A percentile compares a stretch with the other conserved stretches of the same genome.
These are phyloP conservation scores for Dictyostelium intermedium DNA, from an alignment of 78 protist species.

Conservation along the genomic window DNA sequence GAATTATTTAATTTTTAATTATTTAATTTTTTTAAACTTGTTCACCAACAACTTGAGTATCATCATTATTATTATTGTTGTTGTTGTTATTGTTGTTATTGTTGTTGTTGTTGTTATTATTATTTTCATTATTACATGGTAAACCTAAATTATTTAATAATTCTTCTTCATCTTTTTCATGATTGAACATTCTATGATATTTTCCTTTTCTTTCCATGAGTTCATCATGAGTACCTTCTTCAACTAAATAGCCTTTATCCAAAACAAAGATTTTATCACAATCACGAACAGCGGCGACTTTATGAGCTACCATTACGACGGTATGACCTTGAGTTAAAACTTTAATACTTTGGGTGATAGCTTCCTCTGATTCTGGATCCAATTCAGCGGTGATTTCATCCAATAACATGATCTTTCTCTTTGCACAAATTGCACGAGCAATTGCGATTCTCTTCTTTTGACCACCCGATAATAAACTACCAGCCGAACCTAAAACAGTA, in stretches of 20 bases:
- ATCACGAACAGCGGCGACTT: constrained; percentile 87
- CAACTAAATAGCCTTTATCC: constrained; percentile 83
- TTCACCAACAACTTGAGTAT: not conserved
- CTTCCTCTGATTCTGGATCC: constrained; percentile 92
- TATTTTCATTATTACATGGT: not conserved
- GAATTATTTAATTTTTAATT: too few species aligned
- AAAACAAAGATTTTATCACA: constrained; percentile 89
- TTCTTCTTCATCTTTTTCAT: constrained; percentile 17
- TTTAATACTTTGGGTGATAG: constrained; percentile 88
- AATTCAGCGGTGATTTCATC: constrained; percentile 97
- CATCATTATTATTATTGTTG: not conserved
- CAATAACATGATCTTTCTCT: constrained; percentile 90
- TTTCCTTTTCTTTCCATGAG: constrained; percentile 67
- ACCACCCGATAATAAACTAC: constrained; percentile 92
- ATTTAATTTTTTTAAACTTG: not conserved
- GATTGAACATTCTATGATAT: constrained; percentile 45
- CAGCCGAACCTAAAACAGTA: constrained; percentile 88
- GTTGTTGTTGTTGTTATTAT: not conserved
- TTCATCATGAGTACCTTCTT: constrained; percentile 90
- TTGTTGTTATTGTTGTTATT: not conserved
- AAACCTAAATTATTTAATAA: not conserved
- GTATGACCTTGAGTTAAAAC: constrained; percentile 78
- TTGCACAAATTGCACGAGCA: constrained; percentile 91
- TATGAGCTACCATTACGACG: constrained; percentile 93
- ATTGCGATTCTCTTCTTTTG: constrained; percentile 96